Evolutionary conservation across 371 early-diverging fungal species (phyloP).

Genomic region (Entomophthora muscae): DNA sequence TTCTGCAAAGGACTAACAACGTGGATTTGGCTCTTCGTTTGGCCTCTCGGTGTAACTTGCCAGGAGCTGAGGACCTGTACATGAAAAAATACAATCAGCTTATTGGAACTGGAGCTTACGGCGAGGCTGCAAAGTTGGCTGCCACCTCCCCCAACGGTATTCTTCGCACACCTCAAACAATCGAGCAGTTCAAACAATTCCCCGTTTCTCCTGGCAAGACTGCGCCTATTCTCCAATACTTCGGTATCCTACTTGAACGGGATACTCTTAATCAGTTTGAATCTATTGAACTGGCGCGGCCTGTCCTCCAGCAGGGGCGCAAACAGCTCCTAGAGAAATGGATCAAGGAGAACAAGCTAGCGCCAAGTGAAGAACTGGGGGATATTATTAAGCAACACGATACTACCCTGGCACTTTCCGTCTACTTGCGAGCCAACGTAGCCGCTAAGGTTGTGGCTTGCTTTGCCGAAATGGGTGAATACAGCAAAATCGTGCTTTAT

Average conservation of each 20-base stretch:
- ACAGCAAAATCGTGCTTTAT: slow-evolving; percentile 86
- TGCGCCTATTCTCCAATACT: slow-evolving; percentile 92
- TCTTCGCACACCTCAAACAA: slow-evolving; percentile 85
- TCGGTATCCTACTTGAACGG: slow-evolving; percentile 89
- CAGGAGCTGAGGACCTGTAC: slow-evolving; percentile 89
- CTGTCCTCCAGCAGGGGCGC: slow-evolving; percentile 78
- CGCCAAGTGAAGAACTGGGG: slow-evolving; percentile 94
- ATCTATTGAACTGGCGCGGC: slow-evolving; percentile 83
- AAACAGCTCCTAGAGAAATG: slow-evolving; percentile 92
- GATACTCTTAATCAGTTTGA: slow-evolving; percentile 85
- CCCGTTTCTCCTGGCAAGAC: slow-evolving; percentile 63
- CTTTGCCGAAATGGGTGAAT: slow-evolving; percentile 93
- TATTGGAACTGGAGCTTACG: slow-evolving; percentile 55
- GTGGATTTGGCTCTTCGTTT: slow-evolving; percentile 76
- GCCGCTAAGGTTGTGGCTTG: slow-evolving; percentile 84
- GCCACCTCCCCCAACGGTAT: slow-evolving; percentile 90
- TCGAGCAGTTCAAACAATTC: slow-evolving; percentile 81
- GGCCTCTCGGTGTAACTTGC: slow-evolving; percentile 78
- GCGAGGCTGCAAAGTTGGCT: slow-evolving; percentile 89
- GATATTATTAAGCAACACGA: slow-evolving; percentile 91
- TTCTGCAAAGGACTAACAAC: slow-evolving; percentile 63
- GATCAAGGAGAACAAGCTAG: slow-evolving; percentile 95
- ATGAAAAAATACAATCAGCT: slow-evolving; percentile 71
- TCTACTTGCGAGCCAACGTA: slow-evolving; percentile 85
- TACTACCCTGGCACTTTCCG: slow-evolving; percentile 74